Evolutionary conservation across 140 eudicot genomes (phyloP).

Genomic region (Eryngium alpinum): DNA sequence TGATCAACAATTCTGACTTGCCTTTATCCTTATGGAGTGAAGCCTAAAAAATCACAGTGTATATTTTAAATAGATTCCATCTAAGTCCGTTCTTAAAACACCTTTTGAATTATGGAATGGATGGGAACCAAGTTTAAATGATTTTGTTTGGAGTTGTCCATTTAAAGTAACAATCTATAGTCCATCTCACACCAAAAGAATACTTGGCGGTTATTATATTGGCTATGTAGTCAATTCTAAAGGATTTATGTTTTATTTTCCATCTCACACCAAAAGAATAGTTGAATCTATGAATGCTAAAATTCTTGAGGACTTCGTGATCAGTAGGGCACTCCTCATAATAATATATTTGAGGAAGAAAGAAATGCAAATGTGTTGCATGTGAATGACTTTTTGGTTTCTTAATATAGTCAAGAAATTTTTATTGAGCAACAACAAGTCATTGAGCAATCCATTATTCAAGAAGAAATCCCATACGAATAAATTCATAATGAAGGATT

Average conservation of each 20-base stretch:
- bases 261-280: neutral
- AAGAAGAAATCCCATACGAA: neutral
- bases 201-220: neutral
- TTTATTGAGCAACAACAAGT: no score
- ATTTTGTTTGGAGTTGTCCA: conserved; percentile 8
- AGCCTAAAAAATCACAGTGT: neutral
- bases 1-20: neutral
- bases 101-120: neutral
- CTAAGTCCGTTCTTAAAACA: neutral
- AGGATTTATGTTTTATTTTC: neutral
- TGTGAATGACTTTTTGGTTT: no score
- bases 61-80: conserved; percentile 11
- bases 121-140: neutral
- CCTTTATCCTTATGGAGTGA: conserved; percentile 4
- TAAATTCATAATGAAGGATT: neutral
- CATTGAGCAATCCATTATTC: neutral
- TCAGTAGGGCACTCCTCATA: neutral
- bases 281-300: neutral
- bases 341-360: neutral
- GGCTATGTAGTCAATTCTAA: neutral
- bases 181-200: no score
- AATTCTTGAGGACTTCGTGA: neutral
- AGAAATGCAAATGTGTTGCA: neutral
- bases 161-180: neutral
- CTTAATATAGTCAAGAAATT: neutral